Evolutionary conservation across 192 early-diverging fungal species (phyloP), one percentile per base, ranked within the genome.

Genomic region (Coemansia sp.): DNA sequence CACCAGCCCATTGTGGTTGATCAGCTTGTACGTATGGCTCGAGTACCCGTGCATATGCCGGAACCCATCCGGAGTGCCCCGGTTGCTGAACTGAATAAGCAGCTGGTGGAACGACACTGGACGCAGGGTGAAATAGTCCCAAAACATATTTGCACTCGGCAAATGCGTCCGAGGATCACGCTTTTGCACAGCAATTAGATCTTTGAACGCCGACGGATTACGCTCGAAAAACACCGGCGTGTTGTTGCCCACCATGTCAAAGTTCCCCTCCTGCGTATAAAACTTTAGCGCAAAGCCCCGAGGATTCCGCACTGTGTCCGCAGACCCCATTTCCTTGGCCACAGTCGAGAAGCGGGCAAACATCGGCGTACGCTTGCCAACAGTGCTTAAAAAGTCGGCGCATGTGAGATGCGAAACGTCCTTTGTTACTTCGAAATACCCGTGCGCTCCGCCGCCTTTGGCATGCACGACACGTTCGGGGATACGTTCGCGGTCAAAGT

Each of bases 171-270:
- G 55, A 14, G 88, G 88, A 64, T 88, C 88, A 64, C 90, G 85
- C 74, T 89, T 88, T 73, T 90, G 86, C 81, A 88, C 86, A 51
- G 68, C 61, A 60, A 87, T 81, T 53, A 79, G 74, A 50, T 62
- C 70, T 1, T 87, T 69, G 38, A 73, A 59, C 76, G 89, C 89
- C 69, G 87, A 82, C 39, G 88, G 88, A 62, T 90, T 88, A 45
- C 87, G 87, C 61, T 90, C 82, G 65, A 89, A 90, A 78, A 92
- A 92, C 19, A 90, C 80, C 0, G 90, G 90, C 26, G 86, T 90
- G 84, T 90, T 90, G 80, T 90, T 89, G 52, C 89, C 90, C 27
- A 92, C 90, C 84, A 90, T 85, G 66, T 92, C 89, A 85, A 84
- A 90, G 70, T 85, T 89, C 59, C 88, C 88, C 65, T 90, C 89